These are phyloP conservation scores for Medicago ruthenica DNA, from an alignment of 306 rosid species.

Conservation along the genomic window DNA sequence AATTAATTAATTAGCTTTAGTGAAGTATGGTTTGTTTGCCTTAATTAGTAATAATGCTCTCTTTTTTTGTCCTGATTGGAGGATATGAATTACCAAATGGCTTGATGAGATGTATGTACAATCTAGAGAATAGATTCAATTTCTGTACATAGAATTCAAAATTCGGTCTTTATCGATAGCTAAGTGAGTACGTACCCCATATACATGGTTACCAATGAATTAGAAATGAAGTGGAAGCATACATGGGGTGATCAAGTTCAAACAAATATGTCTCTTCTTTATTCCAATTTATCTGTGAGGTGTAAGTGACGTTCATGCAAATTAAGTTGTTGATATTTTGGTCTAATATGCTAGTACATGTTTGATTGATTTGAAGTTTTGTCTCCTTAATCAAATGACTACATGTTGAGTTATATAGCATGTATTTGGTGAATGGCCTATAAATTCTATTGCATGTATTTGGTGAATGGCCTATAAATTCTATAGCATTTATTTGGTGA, in stretches of 20 bases:
- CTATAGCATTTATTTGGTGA: not conserved
- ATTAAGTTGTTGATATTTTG: slow-evolving; percentile 23
- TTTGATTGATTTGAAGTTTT: not conserved
- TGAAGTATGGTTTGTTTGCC: not conserved
- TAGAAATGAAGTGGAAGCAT: not conserved
- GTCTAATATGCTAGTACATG: not conserved
- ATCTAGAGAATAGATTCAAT: slow-evolving; percentile 43
- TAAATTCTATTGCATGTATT: no score
- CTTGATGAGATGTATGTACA: not conserved
- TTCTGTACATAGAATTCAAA: slow-evolving; percentile 19
- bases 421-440: not conserved
- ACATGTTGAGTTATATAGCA: not conserved
- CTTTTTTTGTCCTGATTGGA: not conserved
- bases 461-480: not conserved
- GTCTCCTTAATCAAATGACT: not conserved
- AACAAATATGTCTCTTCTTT: slow-evolving; percentile 21
- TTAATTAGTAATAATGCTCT: not conserved
- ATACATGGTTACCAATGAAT: not conserved
- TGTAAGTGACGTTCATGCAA: not conserved
- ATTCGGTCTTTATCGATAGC: slow-evolving; percentile 13
- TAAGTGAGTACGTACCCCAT: slow-evolving; percentile 1
- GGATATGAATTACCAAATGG: not conserved
- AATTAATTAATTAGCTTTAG: not conserved
- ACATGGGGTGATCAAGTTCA: not conserved
- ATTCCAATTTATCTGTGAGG: slow-evolving; percentile 14